phyloP scores from a whole-genome alignment of 352 stramenopile species.

The Phytophthora cajani region DNA sequence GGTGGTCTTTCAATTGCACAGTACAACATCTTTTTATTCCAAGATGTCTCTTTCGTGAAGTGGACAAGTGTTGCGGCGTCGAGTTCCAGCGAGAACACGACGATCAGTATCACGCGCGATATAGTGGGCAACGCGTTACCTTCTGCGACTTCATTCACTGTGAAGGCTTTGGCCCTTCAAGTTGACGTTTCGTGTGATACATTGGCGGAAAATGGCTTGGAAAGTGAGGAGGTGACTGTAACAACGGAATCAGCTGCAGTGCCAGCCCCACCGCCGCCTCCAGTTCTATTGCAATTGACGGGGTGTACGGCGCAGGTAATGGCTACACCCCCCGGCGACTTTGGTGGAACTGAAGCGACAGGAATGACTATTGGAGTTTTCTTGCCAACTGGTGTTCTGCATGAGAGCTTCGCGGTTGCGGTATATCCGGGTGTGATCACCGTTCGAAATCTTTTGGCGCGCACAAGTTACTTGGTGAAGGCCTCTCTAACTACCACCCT shows the following conservation, averaged over 20 bases:
- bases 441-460: slow-evolving; percentile 30
- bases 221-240: slow-evolving; percentile 39
- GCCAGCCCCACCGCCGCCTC: slow-evolving; percentile 30
- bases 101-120: slow-evolving; percentile 28
- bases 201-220: slow-evolving; percentile 25
- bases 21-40: slow-evolving; percentile 40
- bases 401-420: slow-evolving; percentile 9
- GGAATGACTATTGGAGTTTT: slow-evolving; percentile 21
- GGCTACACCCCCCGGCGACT: slow-evolving; percentile 35
- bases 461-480: slow-evolving; percentile 42
- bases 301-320: slow-evolving; percentile 33
- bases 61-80: slow-evolving; percentile 33
- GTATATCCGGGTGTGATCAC: slow-evolving; percentile 9
- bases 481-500: slow-evolving; percentile 19
- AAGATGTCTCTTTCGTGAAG: slow-evolving; percentile 28
- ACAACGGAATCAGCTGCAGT: slow-evolving; percentile 36
- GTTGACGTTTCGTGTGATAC: slow-evolving; percentile 46
- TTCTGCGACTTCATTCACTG: slow-evolving; percentile 39
- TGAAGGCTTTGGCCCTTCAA: slow-evolving; percentile 56
- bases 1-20: slow-evolving; percentile 41
- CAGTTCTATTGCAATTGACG: slow-evolving; percentile 21
- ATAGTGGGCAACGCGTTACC: slow-evolving; percentile 19
- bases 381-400: slow-evolving; percentile 9
- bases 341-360: slow-evolving; percentile 31
- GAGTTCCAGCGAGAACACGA: slow-evolving; percentile 17